These are phyloP conservation scores for Xanthoparmelia taractica DNA, from an alignment of 495 filamentous ascomycete genomes.

Conservation along the genomic window DNA sequence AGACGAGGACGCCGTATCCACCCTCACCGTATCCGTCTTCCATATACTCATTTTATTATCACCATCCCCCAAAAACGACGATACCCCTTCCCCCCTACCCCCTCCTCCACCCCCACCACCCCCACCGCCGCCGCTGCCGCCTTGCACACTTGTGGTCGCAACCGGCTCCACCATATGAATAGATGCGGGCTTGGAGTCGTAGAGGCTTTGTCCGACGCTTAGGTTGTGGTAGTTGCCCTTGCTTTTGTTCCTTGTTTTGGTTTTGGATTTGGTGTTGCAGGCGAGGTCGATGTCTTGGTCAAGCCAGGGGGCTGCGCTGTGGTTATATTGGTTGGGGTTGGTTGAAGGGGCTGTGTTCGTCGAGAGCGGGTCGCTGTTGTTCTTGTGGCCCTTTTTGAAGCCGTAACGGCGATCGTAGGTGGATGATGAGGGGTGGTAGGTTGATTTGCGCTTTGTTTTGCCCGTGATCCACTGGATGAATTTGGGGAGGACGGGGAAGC, in stretches of 20 bases:
- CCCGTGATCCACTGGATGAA: conserved; percentile 4
- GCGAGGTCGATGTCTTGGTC: not conserved
- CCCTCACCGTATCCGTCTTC: not conserved
- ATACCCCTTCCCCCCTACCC: too few species aligned
- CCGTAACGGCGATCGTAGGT: not conserved
- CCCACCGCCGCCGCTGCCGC: too few species aligned
- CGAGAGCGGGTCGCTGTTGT: not conserved
- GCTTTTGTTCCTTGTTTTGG: not conserved
- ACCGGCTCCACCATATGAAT: not conserved
- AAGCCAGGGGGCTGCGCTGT: not conserved
- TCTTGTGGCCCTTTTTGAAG: not conserved
- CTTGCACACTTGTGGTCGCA: too few species aligned
- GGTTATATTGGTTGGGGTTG: too few species aligned
- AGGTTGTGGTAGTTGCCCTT: not conserved
- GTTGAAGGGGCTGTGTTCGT: not conserved
- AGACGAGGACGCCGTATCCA: not conserved
- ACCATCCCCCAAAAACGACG: too few species aligned
- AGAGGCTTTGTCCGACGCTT: not conserved
- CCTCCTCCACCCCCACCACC: not conserved
- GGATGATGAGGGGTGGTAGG: not conserved
- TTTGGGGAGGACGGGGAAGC: not conserved
- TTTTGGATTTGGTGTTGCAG: not conserved
- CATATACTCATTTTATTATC: too few species aligned
- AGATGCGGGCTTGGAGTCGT: not conserved
- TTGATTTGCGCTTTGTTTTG: not conserved